Percentiles rank a stretch among this genome's conserved stretches.
phyloP scores from a whole-genome alignment of 805 yeast genomes.

The Schwanniomyces occidentalis region DNA sequence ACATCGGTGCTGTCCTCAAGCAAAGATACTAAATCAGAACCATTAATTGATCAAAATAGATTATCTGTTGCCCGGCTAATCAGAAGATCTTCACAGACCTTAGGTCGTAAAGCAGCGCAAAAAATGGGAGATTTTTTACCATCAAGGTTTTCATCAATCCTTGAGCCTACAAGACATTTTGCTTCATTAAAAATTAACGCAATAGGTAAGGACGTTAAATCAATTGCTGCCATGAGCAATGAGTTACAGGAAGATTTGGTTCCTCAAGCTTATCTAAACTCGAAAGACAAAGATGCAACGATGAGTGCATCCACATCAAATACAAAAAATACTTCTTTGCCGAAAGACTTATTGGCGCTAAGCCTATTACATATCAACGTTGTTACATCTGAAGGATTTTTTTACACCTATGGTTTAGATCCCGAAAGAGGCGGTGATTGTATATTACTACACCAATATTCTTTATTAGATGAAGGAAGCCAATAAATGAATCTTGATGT shows the following conservation, averaged over 20 bases:
- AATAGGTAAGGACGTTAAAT: slow-evolving; percentile 39
- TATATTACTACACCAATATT: slow-evolving; percentile 69
- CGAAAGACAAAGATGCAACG: slow-evolving; percentile 8
- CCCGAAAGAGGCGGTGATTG: slow-evolving; percentile 95
- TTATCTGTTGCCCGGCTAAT: slow-evolving; percentile 74
- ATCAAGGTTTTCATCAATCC: slow-evolving; percentile 70
- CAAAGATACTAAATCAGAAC: slow-evolving; percentile 45
- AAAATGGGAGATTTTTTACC: slow-evolving; percentile 89
- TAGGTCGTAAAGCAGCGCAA: slow-evolving; percentile 82
- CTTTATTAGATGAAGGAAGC: slow-evolving; percentile 45
- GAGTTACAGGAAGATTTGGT: slow-evolving; percentile 31
- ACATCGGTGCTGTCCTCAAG: slow-evolving; percentile 7
- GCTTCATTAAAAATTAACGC: slow-evolving; percentile 73
- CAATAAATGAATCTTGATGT: too few species aligned
- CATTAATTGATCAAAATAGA: slow-evolving; percentile 69
- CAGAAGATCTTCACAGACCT: slow-evolving; percentile 72
- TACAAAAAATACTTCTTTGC: slow-evolving; percentile 5
- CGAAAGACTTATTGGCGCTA: slow-evolving; percentile 25
- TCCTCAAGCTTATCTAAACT: slow-evolving; percentile 26
- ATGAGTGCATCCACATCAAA: slow-evolving; percentile 6
- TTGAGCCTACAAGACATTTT: slow-evolving; percentile 90
- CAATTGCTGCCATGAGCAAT: slow-evolving; percentile 47
- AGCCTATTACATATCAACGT: slow-evolving; percentile 56
- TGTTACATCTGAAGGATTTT: slow-evolving; percentile 78
- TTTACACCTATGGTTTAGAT: slow-evolving; percentile 78